phyloP scores from a whole-genome alignment of 2,329 filamentous ascomycete genomes.

The Cryphonectria japonica region DNA sequence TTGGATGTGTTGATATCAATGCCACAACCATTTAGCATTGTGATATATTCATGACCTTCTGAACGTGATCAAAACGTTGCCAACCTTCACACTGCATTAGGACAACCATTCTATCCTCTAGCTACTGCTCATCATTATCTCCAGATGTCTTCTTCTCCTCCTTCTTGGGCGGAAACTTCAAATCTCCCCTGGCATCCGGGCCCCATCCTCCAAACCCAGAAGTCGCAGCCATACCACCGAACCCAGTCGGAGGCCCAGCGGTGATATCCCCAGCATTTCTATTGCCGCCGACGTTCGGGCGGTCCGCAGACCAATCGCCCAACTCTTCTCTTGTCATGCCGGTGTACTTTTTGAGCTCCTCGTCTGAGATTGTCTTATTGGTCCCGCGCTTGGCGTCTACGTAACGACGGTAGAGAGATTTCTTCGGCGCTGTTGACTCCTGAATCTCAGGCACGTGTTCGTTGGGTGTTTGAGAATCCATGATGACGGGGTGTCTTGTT shows the following conservation, averaged over 20 bases:
- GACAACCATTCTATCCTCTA: background rate
- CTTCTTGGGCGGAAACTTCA: constrained; percentile 19
- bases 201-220: constrained; percentile 26
- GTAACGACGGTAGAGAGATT: constrained; percentile 34
- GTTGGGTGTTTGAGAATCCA: background rate
- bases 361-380: constrained; percentile 33
- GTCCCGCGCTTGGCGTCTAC: constrained; percentile 31
- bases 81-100: too few relatives aligned
- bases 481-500: background rate
- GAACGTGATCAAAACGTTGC: too few relatives aligned
- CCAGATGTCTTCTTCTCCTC: background rate
- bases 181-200: constrained; percentile 7
- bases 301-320: constrained; percentile 18
- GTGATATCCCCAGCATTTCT: constrained; percentile 25
- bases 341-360: constrained; percentile 28
- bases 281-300: constrained; percentile 25
- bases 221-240: constrained; percentile 26
- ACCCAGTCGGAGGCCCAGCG: constrained; percentile 20
- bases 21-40: too few relatives aligned
- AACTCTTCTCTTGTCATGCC: constrained; percentile 27
- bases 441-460: background rate
- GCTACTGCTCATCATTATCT: background rate
- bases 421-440: constrained; percentile 6
- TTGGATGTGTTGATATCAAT: too few relatives aligned
- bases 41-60: too few relatives aligned